Base-by-base conservation (phyloP, 176 grass and related monocot species). In the Avena insularis region DNA sequence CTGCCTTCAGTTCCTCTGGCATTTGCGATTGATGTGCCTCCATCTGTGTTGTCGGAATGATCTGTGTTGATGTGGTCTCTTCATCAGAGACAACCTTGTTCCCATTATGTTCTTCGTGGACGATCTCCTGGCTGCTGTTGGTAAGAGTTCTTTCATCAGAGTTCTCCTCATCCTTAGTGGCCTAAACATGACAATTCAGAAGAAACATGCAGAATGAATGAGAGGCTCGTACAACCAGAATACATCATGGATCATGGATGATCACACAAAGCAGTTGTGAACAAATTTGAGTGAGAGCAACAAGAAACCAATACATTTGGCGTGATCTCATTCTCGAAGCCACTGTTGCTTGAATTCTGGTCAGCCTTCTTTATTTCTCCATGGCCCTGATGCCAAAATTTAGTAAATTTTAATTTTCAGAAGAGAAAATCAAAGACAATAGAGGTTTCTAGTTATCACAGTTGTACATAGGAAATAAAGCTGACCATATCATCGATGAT, bases 51-150 rank as follows among this genome's bases (percentile, higher is more conserved):
- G 57, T n/a, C 5, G 21, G 73, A 33, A 48, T 80, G 35, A 23
- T 84, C 57, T 87, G 75, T 31, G 78, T 84, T 45, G 86, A 78
- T 62, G 29, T 19, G 12, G 78, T 58, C 31, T 85, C 70, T 82
- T 88, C 31, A 70, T 7, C 35, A 55, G 15, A 16, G 27, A 14
- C 57, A 48, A 65, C 54, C 3, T 6, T 14, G 6, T 81, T 9
- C 58, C 76, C 13, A 4, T 16, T 85, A 46, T 85, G 86, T 63
- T 91, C 73, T 15, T 71, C 38, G 12, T 54, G 43, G 21, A 12
- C 0, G 1, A 85, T 71, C 1, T 13, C 70, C 0, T 12, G 70
- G 49, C 9, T 45, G 3, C 29, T 85, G 70, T 77, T 71, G 33
- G n/a, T 54, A 80, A 57, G 5, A 20, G 45, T 76, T 60, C 33